A percentile compares a stretch with the other conserved stretches of the same genome.
These are phyloP conservation scores for Cystobasidium onofrii DNA, from an alignment of 768 basidiomycete species.

Conservation along the genomic window DNA sequence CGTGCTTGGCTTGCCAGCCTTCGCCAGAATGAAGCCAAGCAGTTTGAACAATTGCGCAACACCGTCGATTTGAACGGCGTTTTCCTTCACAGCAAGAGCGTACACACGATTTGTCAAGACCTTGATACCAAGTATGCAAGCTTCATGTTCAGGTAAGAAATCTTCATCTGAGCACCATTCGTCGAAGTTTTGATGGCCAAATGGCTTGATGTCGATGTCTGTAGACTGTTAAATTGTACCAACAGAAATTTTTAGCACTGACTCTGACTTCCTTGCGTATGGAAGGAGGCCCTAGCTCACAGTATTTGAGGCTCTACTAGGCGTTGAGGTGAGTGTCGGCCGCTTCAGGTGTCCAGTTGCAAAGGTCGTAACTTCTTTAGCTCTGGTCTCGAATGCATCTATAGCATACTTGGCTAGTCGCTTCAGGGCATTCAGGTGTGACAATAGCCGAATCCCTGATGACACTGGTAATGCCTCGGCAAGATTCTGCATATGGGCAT, in stretches of 20 bases:
- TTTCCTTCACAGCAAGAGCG: conserved; percentile 53
- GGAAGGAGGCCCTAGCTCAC: neutral
- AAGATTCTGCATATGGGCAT: conserved; percentile 52
- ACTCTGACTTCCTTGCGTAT: no score
- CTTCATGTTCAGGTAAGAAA: conserved; percentile 55
- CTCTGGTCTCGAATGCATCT: conserved; percentile 67
- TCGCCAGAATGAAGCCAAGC: conserved; percentile 64
- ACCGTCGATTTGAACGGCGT: conserved; percentile 55
- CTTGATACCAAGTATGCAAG: conserved; percentile 69
- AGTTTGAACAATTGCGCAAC: conserved; percentile 55
- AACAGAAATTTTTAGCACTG: no score
- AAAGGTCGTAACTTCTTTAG: conserved; percentile 64
- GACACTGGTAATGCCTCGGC: conserved; percentile 52
- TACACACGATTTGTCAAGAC: conserved; percentile 72
- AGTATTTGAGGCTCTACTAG: conserved; percentile 48
- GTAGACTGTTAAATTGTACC: no score
- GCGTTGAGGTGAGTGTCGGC: neutral
- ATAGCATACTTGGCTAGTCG: conserved; percentile 65
- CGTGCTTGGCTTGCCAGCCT: conserved; percentile 47
- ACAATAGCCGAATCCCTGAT: conserved; percentile 54
- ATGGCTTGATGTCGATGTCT: conserved; percentile 19
- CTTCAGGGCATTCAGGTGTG: conserved; percentile 62
- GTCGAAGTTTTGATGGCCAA: conserved; percentile 35
- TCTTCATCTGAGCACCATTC: conserved; percentile 72
- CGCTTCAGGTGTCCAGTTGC: conserved; percentile 44